A percentile compares a stretch with the other conserved stretches of the same genome.
These are phyloP conservation scores for Tylopilus subfusipes DNA, from an alignment of 768 basidiomycete species.

Conservation along the genomic window DNA sequence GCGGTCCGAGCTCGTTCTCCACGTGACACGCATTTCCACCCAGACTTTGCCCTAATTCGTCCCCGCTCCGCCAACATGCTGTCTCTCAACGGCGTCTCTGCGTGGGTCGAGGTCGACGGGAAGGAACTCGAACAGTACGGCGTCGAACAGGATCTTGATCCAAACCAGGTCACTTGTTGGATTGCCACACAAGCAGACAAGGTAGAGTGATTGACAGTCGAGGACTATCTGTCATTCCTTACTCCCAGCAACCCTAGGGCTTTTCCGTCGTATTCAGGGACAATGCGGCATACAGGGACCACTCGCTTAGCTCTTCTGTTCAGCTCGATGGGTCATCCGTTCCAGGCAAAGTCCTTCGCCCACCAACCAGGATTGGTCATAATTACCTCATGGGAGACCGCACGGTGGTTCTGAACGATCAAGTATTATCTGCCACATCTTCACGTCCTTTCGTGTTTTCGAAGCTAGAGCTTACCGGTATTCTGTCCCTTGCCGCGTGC, in stretches of 20 bases:
- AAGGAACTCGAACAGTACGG: constrained; percentile 25
- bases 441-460: constrained; percentile 25
- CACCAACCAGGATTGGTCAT: neutral
- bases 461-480: constrained; percentile 30
- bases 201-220: constrained; percentile 10
- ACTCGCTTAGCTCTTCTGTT: constrained; percentile 4
- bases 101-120: constrained; percentile 30
- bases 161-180: constrained; percentile 28
- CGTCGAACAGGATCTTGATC: constrained; percentile 15
- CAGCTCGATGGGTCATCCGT: constrained; percentile 20
- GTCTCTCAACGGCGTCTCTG: constrained; percentile 17
- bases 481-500: neutral
- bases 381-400: neutral
- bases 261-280: constrained; percentile 28
- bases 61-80: constrained; percentile 16
- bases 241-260: constrained; percentile 11
- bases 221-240: neutral
- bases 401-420: constrained; percentile 1
- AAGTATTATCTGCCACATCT: constrained; percentile 12
- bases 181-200: constrained; percentile 26
- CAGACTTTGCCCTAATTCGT: neutral
- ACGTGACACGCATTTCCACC: constrained; percentile 17
- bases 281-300: neutral
- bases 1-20: neutral
- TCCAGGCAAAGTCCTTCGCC: constrained; percentile 4